Conservation (phyloP, 768 basidiomycete species). For the Leccinum disarticulatum region DNA sequence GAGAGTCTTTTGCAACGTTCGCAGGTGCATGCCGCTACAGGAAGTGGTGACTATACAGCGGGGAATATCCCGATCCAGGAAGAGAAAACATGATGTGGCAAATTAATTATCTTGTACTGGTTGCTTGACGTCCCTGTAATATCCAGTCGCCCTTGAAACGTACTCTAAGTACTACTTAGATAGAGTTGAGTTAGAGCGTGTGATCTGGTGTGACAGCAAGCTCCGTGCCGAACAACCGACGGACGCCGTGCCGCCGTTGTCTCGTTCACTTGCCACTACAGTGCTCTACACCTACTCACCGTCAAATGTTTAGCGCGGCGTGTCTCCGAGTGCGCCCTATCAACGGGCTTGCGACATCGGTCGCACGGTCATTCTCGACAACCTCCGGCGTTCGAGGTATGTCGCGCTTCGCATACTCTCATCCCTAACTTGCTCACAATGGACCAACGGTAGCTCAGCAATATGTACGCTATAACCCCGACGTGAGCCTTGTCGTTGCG, state of each 20-base stretch:
- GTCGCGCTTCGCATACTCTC: conserved; percentile 4
- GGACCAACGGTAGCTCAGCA: conserved; percentile 16
- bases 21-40: not conserved
- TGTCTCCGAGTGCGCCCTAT: conserved; percentile 7
- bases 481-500: conserved; percentile 13
- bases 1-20: conserved; percentile 19
- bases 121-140: conserved; percentile 1
- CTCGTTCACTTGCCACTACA: not conserved
- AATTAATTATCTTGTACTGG: conserved; percentile 1
- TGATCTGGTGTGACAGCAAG: not conserved
- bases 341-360: conserved; percentile 7
- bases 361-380: conserved; percentile 24
- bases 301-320: conserved; percentile 1
- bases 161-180: not conserved
- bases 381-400: conserved; percentile 17
- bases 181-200: not conserved
- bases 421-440: not conserved
- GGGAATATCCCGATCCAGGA: not conserved
- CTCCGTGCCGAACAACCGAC: conserved; percentile 18
- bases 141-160: not conserved
- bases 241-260: too few relatives aligned
- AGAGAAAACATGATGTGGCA: not conserved
- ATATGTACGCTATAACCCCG: conserved; percentile 21
- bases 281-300: not conserved
- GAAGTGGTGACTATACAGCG: not conserved